Evolutionary conservation across 208 protist species (phyloP), one percentile per base, ranked within the genome.

Genomic region (Leishmania lainsoni): DNA sequence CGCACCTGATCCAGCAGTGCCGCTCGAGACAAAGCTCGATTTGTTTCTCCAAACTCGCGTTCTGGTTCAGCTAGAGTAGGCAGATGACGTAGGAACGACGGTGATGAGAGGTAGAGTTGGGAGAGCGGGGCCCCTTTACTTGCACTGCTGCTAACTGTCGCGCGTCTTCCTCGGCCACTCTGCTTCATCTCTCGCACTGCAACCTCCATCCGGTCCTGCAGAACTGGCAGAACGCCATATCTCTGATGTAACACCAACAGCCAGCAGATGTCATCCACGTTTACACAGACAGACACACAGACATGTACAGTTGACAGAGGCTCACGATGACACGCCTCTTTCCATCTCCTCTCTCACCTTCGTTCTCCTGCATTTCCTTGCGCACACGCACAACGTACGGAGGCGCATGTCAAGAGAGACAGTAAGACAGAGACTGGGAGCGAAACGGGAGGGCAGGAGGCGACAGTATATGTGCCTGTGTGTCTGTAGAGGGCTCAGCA

Each of bases 21-120:
- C 93, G 45, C 85, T 96, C 22, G 81, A 91, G 20, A 83, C 76
- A n/a, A 96, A 96, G 81, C 68, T 94, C 78, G 3, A 71, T 12
- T 14, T 0, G 9, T 96, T 96, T 72, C 58, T 96, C 2, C n/a
- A 82, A 29, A 79, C 80, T 16, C 80, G 86, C 51, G 89, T 96
- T 16, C 74, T 95, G 32, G 10, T 29, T 48, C 45, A 63, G 32
- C 68, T 59, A 5, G 56, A 80, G 26, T 86, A 56, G 29, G 66
- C 61, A 52, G 61, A 32, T n/a, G 32, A 17, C 17, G 65, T 68
- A 17, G 39, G 63, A 5, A 68, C 3, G 32, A n/a, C 58, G 12
- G 17, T 22, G 51, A n/a, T 4, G 35, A 48, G 58, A 48, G 54
- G 12, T 70, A 1, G 35, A 6, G 51, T 5, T 17, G 65, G 76